Evolutionary conservation across 495 filamentous ascomycete species (phyloP), one percentile per base, ranked within the genome.

Genomic region (Penicillium samsonianum): DNA sequence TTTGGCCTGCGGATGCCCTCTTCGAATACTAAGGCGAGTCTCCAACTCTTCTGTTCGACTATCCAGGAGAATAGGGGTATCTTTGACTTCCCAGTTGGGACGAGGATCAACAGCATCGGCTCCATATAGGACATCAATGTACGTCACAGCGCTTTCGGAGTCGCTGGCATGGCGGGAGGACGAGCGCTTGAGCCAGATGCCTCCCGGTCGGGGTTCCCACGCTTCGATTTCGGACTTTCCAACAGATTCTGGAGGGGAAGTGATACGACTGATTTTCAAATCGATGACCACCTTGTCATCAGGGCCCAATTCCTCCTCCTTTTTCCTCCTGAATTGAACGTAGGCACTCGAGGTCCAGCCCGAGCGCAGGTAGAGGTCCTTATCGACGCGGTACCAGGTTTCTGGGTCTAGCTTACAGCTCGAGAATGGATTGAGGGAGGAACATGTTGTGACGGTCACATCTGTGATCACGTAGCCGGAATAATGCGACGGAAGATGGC

Each of bases 41-140:
- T 83, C 82, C 44, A 86, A 84, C 12, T 76, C 69, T 41, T 88
- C 85, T 12, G 81, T 81, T 43, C 78, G 75, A 12, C 73, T 78
- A 61, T 88, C 82, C 58, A 96, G 73, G 46, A 90, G 69, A 55
- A 95, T 73, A 12, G 88, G 78, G 14, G 83, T 87, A 44, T 87
- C 85, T 46, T 81, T 82, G 25, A 96, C 79, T 60, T 86, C 76
- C 94, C 94, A 98, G 17, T 87, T 87, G 6, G 82, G 77, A 40
- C 94, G 83, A 11, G 90, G 91, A 66, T 98, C 94, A 6, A 92
- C 90, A 7, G 92, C 94, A 73, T 98, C 94, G 3, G 91, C 86
- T 23, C 94, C 94, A 67, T 96, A 98, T 3, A 98, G 78, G 2
- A 98, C 85, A 73, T 98, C 94, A 8, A 97, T 80, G 4, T 84